Evolutionary conservation across 345 rosid genomes (phyloP).

Genomic region (Eucalyptus tenuipes): DNA sequence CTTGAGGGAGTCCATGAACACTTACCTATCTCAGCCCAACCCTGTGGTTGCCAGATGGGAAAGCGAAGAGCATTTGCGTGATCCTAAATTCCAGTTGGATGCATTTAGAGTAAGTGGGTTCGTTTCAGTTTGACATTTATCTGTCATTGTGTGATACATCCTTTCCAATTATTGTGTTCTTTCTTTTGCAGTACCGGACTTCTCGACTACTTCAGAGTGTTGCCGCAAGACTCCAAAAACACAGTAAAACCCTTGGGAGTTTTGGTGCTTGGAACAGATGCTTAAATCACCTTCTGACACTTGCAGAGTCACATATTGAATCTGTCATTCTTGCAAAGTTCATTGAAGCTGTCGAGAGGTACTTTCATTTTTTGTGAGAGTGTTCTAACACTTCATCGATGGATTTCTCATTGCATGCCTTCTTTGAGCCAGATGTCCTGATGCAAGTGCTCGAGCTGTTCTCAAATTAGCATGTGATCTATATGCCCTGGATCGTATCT

Average conservation of each 20-base stretch:
- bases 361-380: not conserved
- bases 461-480: conserved; percentile 91
- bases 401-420: not conserved
- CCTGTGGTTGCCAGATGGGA: conserved; percentile 97
- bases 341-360: conserved; percentile 85
- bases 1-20: conserved; percentile 84
- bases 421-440: conserved; percentile 52
- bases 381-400: not conserved
- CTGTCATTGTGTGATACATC: not conserved
- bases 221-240: conserved; percentile 71
- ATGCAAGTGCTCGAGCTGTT: conserved; percentile 53
- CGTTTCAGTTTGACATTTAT: not conserved
- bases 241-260: conserved; percentile 63
- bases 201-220: conserved; percentile 90
- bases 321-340: conserved; percentile 84
- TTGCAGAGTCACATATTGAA: conserved; percentile 96
- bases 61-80: conserved; percentile 80
- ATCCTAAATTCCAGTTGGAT: conserved; percentile 92
- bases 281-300: conserved; percentile 94
- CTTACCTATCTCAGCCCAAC: conserved; percentile 88
- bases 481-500: conserved; percentile 87
- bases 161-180: not conserved
- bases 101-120: conserved; percentile 75
- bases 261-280: conserved; percentile 99
- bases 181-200: conserved; percentile 71